Conservation (phyloP, 257 asterid species). For the Verbena officinalis region DNA sequence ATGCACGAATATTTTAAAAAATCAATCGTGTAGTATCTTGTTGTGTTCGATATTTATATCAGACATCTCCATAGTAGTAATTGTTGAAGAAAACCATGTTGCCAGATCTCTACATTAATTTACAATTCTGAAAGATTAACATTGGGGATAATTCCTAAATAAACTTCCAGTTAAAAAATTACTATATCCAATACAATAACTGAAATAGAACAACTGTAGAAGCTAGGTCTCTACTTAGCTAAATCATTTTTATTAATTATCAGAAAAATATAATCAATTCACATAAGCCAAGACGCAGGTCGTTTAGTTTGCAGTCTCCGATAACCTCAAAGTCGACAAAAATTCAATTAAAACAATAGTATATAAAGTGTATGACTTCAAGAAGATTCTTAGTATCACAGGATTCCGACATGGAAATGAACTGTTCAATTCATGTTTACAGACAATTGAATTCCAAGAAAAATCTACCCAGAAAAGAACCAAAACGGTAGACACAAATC, state of each 20-base stretch:
- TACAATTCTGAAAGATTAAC: too few relatives aligned
- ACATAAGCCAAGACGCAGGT: background rate
- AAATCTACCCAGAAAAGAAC: too few relatives aligned
- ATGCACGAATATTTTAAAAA: too few relatives aligned
- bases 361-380: slow-evolving; percentile 2
- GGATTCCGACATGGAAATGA: slow-evolving; percentile 32
- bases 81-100: too few relatives aligned
- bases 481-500: too few relatives aligned
- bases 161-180: too few relatives aligned
- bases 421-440: slow-evolving; percentile 22
- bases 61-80: too few relatives aligned
- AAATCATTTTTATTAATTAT: background rate
- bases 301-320: background rate
- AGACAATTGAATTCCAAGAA: slow-evolving; percentile 9
- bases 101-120: too few relatives aligned
- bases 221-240: background rate
- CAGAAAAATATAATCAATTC: background rate
- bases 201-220: background rate
- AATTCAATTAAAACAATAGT: background rate
- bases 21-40: too few relatives aligned
- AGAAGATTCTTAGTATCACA: slow-evolving; percentile 30
- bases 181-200: too few relatives aligned
- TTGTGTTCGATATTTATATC: too few relatives aligned
- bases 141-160: too few relatives aligned
- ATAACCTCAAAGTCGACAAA: background rate